Percentiles rank a stretch among this genome's conserved stretches.
Conservation (phyloP, 2,329 filamentous ascomycete species). For the Pseudomassariella vexata region DNA sequence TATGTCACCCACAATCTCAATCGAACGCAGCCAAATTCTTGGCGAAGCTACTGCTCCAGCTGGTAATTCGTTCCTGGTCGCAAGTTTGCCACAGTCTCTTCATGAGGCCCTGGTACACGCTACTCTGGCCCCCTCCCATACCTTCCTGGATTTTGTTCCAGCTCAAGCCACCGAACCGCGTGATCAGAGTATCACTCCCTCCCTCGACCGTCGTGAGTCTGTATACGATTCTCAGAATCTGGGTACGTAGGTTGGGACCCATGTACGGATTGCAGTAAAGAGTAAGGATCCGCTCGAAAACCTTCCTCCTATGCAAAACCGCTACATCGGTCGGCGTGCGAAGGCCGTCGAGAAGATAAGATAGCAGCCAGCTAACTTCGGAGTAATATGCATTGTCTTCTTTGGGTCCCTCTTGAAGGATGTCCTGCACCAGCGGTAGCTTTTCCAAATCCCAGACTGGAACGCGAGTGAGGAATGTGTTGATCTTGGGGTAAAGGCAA, state of each 20-base stretch:
- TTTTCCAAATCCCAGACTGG: constrained; percentile 71
- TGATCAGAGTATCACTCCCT: constrained; percentile 26
- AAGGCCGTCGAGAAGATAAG: constrained; percentile 23
- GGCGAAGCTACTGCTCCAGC: constrained; percentile 23
- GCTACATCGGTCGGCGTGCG: constrained; percentile 20
- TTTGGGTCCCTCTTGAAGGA: constrained; percentile 46
- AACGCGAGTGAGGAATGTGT: constrained; percentile 72
- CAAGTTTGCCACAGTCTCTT: constrained; percentile 22
- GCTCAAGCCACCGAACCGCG: constrained; percentile 23
- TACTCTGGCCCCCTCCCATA: constrained; percentile 12
- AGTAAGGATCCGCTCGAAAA: constrained; percentile 46
- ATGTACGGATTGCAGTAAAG: constrained; percentile 22
- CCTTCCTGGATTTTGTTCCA: constrained; percentile 22
- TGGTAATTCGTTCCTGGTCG: constrained; percentile 21
- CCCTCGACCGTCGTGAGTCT: constrained; percentile 19
- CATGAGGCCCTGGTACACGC: constrained; percentile 20
- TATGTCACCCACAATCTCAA: too few relatives aligned
- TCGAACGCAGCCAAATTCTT: constrained; percentile 13
- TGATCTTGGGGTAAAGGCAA: constrained; percentile 79
- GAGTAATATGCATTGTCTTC: constrained; percentile 25
- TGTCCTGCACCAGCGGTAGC: constrained; percentile 62
- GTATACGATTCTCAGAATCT: constrained; percentile 22
- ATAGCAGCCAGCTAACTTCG: constrained; percentile 25
- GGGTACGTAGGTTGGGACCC: constrained; percentile 17
- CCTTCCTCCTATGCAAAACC: constrained; percentile 29